phyloP scores from a whole-genome alignment of 2,329 filamentous ascomycete species.

The Lasiodiplodia gonubiensis region DNA sequence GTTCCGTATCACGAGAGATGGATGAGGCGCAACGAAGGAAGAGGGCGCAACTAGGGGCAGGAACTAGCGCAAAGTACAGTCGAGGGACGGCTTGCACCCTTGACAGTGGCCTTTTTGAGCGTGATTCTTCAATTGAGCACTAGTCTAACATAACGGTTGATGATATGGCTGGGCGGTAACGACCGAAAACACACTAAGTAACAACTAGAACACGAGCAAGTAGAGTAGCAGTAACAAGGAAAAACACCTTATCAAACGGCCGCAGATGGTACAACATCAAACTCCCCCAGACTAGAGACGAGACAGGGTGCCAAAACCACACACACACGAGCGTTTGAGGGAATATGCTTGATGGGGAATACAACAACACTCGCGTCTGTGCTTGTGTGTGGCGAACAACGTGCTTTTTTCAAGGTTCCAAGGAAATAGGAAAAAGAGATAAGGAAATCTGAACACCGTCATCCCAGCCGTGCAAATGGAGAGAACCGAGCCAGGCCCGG shows the following conservation, averaged over 20 bases:
- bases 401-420: slow-evolving; percentile 20
- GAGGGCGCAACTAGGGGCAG: neutral
- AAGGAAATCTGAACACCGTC: slow-evolving; percentile 25
- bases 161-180: slow-evolving; percentile 21
- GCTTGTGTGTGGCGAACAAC: slow-evolving; percentile 14
- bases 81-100: neutral
- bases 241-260: slow-evolving; percentile 16
- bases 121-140: slow-evolving; percentile 25
- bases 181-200: slow-evolving; percentile 25
- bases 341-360: slow-evolving; percentile 24
- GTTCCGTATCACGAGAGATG: neutral
- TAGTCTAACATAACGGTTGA: slow-evolving; percentile 22
- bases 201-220: slow-evolving; percentile 18
- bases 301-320: slow-evolving; percentile 14
- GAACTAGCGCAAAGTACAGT: neutral
- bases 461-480: slow-evolving; percentile 18
- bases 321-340: slow-evolving; percentile 12
- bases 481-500: slow-evolving; percentile 20
- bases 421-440: slow-evolving; percentile 8
- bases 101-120: neutral
- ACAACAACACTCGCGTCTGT: slow-evolving; percentile 8
- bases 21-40: neutral
- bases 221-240: slow-evolving; percentile 8
- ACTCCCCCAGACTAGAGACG: slow-evolving; percentile 11
- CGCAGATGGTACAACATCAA: slow-evolving; percentile 16